Evolutionary conservation across 2,329 filamentous ascomycete genomes (phyloP), one percentile per base, ranked within the genome.

Genomic region (Fragosphaeria purpurea): DNA sequence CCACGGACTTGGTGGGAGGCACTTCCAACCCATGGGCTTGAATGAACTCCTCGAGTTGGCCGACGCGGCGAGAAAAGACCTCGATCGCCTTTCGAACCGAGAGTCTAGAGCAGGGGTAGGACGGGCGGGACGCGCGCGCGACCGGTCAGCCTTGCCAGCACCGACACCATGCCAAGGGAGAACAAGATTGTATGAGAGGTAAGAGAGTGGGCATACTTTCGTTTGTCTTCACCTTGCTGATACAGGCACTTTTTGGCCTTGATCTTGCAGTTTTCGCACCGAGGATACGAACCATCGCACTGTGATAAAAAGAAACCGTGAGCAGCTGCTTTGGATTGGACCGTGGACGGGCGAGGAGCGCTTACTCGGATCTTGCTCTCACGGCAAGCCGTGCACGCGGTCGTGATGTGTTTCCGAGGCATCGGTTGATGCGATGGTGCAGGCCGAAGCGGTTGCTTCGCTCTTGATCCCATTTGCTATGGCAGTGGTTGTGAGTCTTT

Each of bases 321-420:
- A 37, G 35, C 35, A 7, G 35, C 35, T 4, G 44, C 44, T n/a
- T n/a, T 47, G 38, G 22, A 22, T 22, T 52, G 8, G 50, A 39
- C 40, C 35, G 8, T 51, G 40, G 10, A 32, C 33, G 7, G 37
- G 4, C 41, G 10, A 32, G 50, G 40, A 13, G 51, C 33, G 53
- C 61, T 52, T 46, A 68, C 67, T 58, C 66, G 67, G 41, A 68
- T 62, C 53, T 68, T 70, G 44, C 66, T 62, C 47, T 67, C 60
- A 13, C 66, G 61, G 55, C 67, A 70, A 38, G 58, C 41, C 8
- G 52, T 47, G 44, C 60, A 61, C 34, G 59, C 60, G 47, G 59
- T 61, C 1, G 58, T 56, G 48, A 57, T 55, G 55, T 60, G 57
- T 31, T 56, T 57, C 13, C 53, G 44, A 31, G 50, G 50, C 35